phyloP scores from a whole-genome alignment of 371 early-diverging fungal species.

The Caulochytrium protostelioides region DNA sequence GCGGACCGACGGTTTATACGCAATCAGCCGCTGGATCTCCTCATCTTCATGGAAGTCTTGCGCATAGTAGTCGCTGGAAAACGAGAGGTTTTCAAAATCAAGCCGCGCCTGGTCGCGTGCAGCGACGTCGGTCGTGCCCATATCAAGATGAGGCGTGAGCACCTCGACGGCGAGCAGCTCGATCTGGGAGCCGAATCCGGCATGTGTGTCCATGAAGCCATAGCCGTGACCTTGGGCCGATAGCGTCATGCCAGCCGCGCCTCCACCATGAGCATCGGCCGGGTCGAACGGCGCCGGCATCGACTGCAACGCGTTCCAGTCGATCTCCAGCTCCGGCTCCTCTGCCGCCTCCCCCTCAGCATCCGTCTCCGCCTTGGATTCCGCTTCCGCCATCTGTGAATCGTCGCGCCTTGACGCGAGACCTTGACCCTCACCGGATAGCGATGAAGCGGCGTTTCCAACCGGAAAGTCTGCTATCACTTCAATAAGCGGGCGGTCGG shows the following conservation, averaged over 20 bases:
- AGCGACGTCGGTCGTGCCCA: background rate
- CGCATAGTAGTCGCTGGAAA: slow-evolving; percentile 82
- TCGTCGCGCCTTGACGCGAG: background rate
- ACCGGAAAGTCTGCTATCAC: background rate
- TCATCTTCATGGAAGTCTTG: slow-evolving; percentile 45
- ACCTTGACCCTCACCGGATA: background rate
- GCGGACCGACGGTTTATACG: slow-evolving; percentile 46
- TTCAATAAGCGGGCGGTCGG: slow-evolving; percentile 2
- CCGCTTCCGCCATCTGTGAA: no score
- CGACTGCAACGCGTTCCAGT: slow-evolving; percentile 3
- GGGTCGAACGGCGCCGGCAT: no score
- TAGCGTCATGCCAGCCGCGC: no score
- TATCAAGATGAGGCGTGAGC: background rate
- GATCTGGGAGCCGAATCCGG: slow-evolving; percentile 4
- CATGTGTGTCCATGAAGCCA: no score
- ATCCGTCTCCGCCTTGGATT: no score
- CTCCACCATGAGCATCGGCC: no score
- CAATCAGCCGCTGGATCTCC: slow-evolving; percentile 46
- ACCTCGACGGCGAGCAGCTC: slow-evolving; percentile 6
- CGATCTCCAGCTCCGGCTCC: slow-evolving; percentile 3
- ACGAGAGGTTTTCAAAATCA: slow-evolving; percentile 47
- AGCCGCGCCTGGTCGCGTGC: slow-evolving; percentile 24
- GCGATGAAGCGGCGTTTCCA: background rate
- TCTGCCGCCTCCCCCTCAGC: background rate
- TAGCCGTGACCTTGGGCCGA: no score